Evolutionary conservation across 176 grass and related monocot species (phyloP), one percentile per base, ranked within the genome.

Genomic region (Typha latifolia): DNA sequence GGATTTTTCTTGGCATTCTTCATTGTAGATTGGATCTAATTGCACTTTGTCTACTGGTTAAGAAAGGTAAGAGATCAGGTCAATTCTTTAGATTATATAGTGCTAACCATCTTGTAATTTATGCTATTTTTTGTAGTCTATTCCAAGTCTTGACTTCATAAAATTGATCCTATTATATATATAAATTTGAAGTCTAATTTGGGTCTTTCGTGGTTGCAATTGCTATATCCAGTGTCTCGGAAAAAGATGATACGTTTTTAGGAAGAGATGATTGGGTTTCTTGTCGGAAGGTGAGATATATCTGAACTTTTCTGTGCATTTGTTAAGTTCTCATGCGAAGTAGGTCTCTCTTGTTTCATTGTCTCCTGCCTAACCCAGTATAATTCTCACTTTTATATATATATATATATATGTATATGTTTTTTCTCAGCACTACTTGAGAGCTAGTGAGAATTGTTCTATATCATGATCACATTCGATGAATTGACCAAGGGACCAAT

Each of bases 391-490:
- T 2, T 29, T 2, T 29, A 29, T 29, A 29, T 29, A 29, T 29
- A 29, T 29, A 29, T 29, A 29, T 29, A 3, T 29, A 29, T 29
- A 3, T 29, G 3, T 29, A 29, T 29, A 2, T 3, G 0, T 43
- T 43, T 43, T 10, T 43, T 43, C 37, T 43, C 37, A 43, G 37
- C 37, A 43, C 9, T 43, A 43, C 10, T 43, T 43, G 37, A 43
- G 9, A 43, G 37, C 37, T 43, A 43, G 37, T 43, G 5, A 43
- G 37, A 26, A 26, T 26, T 62, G 18, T 23, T 15, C 18, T 51
- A n/a, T 15, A 18, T 52, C 63, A 82, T 80, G 81, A 74, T 89
- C 51, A 70, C 85, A 8, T 90, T 87, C 64, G 14, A 64, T 10
- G 82, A 85, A 31, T 68, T 70, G 27, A 48, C 62, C 22, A 67